Evolutionary conservation across 2,329 filamentous ascomycete genomes (phyloP).

Genomic region (Apiospora phragmitis): DNA sequence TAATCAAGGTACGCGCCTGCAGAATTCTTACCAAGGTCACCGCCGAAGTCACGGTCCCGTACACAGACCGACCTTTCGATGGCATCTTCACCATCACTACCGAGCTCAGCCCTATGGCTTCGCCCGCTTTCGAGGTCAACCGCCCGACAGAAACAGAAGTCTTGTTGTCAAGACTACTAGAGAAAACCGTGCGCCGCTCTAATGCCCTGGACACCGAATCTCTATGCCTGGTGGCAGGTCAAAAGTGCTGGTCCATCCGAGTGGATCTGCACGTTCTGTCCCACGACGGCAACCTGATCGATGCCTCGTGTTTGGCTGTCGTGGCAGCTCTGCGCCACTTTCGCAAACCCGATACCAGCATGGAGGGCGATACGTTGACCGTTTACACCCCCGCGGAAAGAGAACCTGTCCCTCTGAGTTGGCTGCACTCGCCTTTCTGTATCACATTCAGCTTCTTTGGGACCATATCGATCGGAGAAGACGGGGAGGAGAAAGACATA

Average conservation of each 20-base stretch:
- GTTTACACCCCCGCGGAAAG: constrained; percentile 83
- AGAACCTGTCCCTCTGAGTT: constrained; percentile 85
- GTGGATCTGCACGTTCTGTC: constrained; percentile 90
- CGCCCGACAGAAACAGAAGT: constrained; percentile 82
- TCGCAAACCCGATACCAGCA: constrained; percentile 82
- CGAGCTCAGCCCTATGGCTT: constrained; percentile 90
- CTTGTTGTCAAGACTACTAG: constrained; percentile 82
- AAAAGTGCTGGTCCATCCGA: constrained; percentile 88
- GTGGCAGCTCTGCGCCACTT: constrained; percentile 91
- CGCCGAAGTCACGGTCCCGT: constrained; percentile 83
- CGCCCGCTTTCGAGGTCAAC: constrained; percentile 84
- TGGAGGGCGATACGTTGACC: constrained; percentile 81
- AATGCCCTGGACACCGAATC: constrained; percentile 94
- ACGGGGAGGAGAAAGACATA: constrained; percentile 52
- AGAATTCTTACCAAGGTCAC: constrained; percentile 85
- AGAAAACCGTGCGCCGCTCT: constrained; percentile 91
- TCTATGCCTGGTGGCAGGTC: constrained; percentile 85
- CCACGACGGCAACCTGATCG: constrained; percentile 87
- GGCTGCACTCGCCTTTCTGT: constrained; percentile 90
- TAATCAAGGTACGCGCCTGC: constrained; percentile 4
- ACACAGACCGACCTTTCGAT: constrained; percentile 87
- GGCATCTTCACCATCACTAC: constrained; percentile 91
- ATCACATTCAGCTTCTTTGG: constrained; percentile 86
- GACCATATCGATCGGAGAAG: constrained; percentile 43
- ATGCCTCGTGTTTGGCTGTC: constrained; percentile 82